These are phyloP conservation scores for Fraxinus ornus DNA, from an alignment of 305 asterid genomes.

Conservation along the genomic window DNA sequence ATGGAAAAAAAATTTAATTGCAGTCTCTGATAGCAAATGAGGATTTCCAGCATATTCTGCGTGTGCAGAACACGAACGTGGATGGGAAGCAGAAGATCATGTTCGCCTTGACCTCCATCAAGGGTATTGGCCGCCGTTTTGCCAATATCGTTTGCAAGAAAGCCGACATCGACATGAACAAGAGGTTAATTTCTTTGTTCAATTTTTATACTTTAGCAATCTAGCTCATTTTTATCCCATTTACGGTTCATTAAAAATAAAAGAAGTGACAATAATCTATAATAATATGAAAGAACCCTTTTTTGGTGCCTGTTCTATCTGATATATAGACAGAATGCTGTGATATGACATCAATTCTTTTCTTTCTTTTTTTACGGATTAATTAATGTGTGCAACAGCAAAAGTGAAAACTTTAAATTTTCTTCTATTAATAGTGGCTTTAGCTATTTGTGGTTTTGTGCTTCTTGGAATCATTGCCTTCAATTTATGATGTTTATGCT, in stretches of 20 bases:
- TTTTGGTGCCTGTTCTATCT: not conserved
- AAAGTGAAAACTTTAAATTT: not conserved
- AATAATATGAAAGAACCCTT: not conserved
- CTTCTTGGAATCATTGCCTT: not conserved
- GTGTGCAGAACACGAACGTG: conserved; percentile 81
- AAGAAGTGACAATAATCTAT: not conserved
- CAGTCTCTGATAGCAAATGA: conserved; percentile 77
- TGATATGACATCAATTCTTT: not conserved
- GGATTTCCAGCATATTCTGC: conserved; percentile 85
- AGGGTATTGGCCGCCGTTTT: conserved; percentile 89
- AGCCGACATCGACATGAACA: conserved; percentile 87
- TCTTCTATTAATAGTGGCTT: not conserved
- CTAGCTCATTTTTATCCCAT: not conserved
- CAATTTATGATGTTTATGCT: not conserved
- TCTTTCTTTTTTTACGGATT: not conserved
- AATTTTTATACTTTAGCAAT: not conserved
- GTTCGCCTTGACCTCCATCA: conserved; percentile 87
- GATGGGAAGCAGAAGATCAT: conserved; percentile 85
- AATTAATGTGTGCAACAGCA: not conserved
- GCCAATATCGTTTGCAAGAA: conserved; percentile 82
- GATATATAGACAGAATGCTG: not conserved
- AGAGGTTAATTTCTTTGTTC: conserved; percentile 39
- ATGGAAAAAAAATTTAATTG: not conserved
- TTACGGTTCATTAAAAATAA: not conserved
- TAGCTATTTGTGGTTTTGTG: not conserved